A percentile compares a stretch with the other conserved stretches of the same genome.
These are phyloP conservation scores for Sungouiozyma ichnusensis DNA, from an alignment of 805 yeast genomes.

Conservation along the genomic window DNA sequence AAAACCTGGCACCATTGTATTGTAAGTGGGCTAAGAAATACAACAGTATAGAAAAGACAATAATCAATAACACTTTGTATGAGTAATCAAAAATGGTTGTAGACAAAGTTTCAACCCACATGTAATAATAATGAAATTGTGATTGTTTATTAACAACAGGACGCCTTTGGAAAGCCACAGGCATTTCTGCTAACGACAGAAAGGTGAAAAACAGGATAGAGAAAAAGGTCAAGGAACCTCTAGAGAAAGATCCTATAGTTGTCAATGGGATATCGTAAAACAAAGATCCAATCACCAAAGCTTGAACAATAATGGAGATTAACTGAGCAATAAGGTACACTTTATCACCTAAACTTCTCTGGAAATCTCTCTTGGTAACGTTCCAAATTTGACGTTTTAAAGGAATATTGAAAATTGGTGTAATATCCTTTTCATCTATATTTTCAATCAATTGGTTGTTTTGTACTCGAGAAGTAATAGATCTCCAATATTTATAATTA, in stretches of 20 bases:
- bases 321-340: constrained; percentile 33
- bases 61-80: constrained; percentile 35
- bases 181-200: constrained; percentile 47
- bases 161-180: constrained; percentile 37
- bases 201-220: constrained; percentile 46
- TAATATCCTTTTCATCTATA: constrained; percentile 24
- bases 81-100: constrained; percentile 50
- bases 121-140: constrained; percentile 52
- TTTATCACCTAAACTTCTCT: constrained; percentile 36
- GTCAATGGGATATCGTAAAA: constrained; percentile 36
- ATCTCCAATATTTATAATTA: constrained; percentile 14
- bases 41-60: constrained; percentile 37
- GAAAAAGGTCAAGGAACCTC: constrained; percentile 46
- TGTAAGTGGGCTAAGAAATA: constrained; percentile 47
- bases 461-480: background rate
- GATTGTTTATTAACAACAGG: constrained; percentile 55
- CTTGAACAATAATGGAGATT: constrained; percentile 32
- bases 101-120: constrained; percentile 58
- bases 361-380: constrained; percentile 37
- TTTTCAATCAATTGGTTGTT: constrained; percentile 13
- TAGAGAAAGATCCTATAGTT: constrained; percentile 40
- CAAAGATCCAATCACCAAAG: constrained; percentile 39
- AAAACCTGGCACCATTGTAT: constrained; percentile 40
- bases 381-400: constrained; percentile 35
- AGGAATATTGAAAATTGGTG: constrained; percentile 11